Evolutionary conservation across 2,329 filamentous ascomycete species (phyloP).

Genomic region (Cordyceps militaris): DNA sequence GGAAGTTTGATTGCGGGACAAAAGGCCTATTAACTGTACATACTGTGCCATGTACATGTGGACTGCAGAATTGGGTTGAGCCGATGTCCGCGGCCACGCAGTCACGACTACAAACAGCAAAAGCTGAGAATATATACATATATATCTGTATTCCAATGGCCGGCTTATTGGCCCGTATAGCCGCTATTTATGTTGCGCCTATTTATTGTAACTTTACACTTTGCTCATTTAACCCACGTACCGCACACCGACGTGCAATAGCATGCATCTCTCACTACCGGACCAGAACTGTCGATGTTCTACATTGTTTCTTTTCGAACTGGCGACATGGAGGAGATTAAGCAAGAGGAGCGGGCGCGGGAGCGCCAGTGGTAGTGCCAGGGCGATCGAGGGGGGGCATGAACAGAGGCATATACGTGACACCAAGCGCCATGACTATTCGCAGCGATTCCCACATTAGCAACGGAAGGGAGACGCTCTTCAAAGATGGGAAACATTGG

Average conservation of each 20-base stretch:
- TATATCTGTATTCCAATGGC: background rate
- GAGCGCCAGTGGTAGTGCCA: background rate
- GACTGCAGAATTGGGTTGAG: background rate
- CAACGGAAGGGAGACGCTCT: background rate
- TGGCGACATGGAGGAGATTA: background rate
- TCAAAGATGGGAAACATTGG: background rate
- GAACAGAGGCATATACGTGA: constrained; percentile 46
- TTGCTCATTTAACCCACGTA: background rate
- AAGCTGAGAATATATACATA: background rate
- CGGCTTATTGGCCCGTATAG: background rate
- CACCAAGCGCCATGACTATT: constrained; percentile 49
- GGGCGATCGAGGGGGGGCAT: constrained; percentile 32
- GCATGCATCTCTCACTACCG: background rate
- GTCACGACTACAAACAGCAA: background rate
- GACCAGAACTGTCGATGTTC: background rate
- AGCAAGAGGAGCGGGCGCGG: background rate
- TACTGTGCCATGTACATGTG: background rate
- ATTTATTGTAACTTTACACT: background rate
- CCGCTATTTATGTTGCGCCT: background rate
- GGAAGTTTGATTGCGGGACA: too few relatives aligned
- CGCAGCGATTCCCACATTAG: constrained; percentile 13
- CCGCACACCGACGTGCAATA: background rate
- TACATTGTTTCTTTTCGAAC: background rate
- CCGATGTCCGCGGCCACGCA: background rate
- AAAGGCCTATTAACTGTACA: too few relatives aligned